These are phyloP conservation scores for Talaromyces wortmannii DNA, from an alignment of 495 filamentous ascomycete genomes.

Conservation along the genomic window DNA sequence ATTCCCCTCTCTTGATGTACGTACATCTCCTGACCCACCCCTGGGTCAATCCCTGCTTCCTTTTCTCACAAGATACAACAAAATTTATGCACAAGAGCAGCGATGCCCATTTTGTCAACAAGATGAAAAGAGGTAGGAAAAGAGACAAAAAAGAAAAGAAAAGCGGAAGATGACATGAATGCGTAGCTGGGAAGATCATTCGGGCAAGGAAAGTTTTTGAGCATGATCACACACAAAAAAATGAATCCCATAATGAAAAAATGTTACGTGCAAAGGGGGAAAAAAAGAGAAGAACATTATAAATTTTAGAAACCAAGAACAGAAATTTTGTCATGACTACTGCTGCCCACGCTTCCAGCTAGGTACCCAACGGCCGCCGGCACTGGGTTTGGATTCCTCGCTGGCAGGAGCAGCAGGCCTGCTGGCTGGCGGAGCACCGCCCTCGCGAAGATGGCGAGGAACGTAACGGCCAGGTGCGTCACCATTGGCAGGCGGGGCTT, in stretches of 20 bases:
- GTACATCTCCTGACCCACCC: background rate
- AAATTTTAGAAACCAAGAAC: background rate
- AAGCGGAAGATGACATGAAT: background rate
- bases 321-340: background rate
- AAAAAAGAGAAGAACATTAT: conserved; percentile 2
- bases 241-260: background rate
- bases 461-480: conserved; percentile 27
- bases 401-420: conserved; percentile 4
- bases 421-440: conserved; percentile 16
- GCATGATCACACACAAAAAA: background rate
- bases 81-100: background rate
- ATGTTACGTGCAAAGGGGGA: background rate
- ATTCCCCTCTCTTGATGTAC: background rate
- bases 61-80: background rate
- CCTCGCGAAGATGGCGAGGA: conserved; percentile 31
- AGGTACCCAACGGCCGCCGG: conserved; percentile 34
- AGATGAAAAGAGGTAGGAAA: background rate
- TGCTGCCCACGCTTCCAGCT: conserved; percentile 35
- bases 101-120: background rate
- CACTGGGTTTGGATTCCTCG: conserved; percentile 24
- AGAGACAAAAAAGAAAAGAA: background rate
- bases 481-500: conserved; percentile 21
- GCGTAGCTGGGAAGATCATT: background rate
- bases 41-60: background rate
- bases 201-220: background rate